A percentile compares a stretch with the other conserved stretches of the same genome.
phyloP scores from a whole-genome alignment of 495 filamentous ascomycete species.

The Podospora pseudoanserina region DNA sequence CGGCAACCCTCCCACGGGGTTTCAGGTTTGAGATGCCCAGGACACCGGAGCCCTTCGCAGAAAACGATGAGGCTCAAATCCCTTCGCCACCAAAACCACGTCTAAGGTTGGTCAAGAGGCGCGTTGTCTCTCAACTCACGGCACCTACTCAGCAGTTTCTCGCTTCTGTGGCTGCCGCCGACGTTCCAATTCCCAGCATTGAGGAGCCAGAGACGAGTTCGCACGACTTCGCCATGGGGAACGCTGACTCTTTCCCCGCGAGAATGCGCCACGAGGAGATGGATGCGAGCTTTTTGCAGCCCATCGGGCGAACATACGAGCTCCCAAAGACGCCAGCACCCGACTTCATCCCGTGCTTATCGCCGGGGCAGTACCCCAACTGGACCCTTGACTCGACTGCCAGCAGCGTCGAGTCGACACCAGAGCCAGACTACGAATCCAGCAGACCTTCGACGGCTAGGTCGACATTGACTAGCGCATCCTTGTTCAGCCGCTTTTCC shows the following conservation, averaged over 20 bases:
- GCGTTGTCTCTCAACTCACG: slow-evolving; percentile 39
- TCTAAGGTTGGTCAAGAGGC: slow-evolving; percentile 46
- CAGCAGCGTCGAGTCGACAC: slow-evolving; percentile 46
- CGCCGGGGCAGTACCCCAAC: slow-evolving; percentile 41
- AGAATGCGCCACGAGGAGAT: slow-evolving; percentile 28
- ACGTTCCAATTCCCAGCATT: slow-evolving; percentile 54
- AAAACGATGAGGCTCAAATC: slow-evolving; percentile 32
- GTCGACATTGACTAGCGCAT: slow-evolving; percentile 49
- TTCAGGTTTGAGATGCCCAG: slow-evolving; percentile 41
- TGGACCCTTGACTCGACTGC: slow-evolving; percentile 45
- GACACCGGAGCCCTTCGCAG: slow-evolving; percentile 43
- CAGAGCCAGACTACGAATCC: slow-evolving; percentile 46
- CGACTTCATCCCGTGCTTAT: slow-evolving; percentile 31
- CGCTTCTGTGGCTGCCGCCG: slow-evolving; percentile 54
- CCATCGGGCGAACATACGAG: slow-evolving; percentile 34
- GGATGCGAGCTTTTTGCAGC: slow-evolving; percentile 31
- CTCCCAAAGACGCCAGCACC: slow-evolving; percentile 48
- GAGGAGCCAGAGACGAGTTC: slow-evolving; percentile 37
- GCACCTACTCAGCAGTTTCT: slow-evolving; percentile 56
- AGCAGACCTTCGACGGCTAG: slow-evolving; percentile 49
- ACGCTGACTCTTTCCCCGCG: slow-evolving; percentile 24
- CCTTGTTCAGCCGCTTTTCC: slow-evolving; percentile 47
- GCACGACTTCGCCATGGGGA: slow-evolving; percentile 37
- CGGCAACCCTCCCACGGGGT: slow-evolving; percentile 39
- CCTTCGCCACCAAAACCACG: slow-evolving; percentile 44